A percentile compares a stretch with the other conserved stretches of the same genome.
Evolutionary conservation across 106 monocot genomes (phyloP).

Genomic region (Posidonia australis): DNA sequence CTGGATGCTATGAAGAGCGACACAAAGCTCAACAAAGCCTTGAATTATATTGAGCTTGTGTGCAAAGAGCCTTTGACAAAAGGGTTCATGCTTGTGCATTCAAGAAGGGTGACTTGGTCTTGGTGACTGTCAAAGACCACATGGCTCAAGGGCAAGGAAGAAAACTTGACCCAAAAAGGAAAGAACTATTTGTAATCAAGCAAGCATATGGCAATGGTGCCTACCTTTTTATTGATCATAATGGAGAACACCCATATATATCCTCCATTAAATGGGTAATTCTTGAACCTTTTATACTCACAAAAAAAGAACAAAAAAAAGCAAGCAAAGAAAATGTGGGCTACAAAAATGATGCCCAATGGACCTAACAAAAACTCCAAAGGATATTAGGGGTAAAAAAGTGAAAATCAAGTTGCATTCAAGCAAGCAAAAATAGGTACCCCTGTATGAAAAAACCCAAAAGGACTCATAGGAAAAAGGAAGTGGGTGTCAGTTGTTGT

Average conservation of each 20-base stretch:
- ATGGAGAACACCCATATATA: neutral
- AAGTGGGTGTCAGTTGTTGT: no score
- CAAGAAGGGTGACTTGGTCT: neutral
- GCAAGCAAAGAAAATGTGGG: no score
- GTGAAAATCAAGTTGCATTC: no score
- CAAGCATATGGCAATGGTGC: neutral
- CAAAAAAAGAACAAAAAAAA: no score
- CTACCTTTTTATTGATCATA: neutral
- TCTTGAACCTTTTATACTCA: no score
- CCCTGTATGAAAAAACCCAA: no score
- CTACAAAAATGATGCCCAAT: no score
- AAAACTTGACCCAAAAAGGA: conserved; percentile 4
- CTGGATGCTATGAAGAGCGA: neutral
- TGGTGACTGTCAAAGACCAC: neutral
- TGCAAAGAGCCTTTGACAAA: neutral
- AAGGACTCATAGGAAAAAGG: no score
- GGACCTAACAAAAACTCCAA: no score
- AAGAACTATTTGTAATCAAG: neutral
- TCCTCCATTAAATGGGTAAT: no score
- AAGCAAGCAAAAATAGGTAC: no score
- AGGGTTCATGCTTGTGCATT: neutral
- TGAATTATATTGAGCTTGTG: neutral
- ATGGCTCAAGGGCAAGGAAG: neutral
- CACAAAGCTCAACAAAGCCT: neutral
- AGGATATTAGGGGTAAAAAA: no score